These are phyloP conservation scores for Candida argentea DNA, from an alignment of 805 yeast species.

Conservation along the genomic window DNA sequence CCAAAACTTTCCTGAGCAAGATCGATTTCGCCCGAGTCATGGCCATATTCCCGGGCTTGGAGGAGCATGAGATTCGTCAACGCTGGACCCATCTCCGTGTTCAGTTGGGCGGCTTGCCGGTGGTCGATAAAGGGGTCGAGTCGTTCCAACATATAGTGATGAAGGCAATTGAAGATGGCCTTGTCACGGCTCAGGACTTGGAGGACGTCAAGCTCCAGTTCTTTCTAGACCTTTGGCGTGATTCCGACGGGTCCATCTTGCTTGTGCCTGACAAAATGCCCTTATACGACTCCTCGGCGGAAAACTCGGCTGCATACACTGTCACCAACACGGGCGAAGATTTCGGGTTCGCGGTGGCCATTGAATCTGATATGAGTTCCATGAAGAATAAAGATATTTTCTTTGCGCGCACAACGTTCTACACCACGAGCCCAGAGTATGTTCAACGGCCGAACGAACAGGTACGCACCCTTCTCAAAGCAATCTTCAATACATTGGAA, in stretches of 20 bases:
- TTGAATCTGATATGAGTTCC: constrained; percentile 45
- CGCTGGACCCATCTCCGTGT: constrained; percentile 66
- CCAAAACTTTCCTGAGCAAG: constrained; percentile 46
- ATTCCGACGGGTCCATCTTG: constrained; percentile 31
- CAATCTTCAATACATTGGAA: constrained; percentile 48
- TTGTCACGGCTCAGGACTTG: constrained; percentile 39
- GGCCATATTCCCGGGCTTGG: constrained; percentile 31
- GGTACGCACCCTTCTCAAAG: constrained; percentile 35
- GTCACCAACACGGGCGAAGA: constrained; percentile 23
- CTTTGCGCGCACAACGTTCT: constrained; percentile 37
- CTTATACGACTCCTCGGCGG: constrained; percentile 31
- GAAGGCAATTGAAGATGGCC: constrained; percentile 46
- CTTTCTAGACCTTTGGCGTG: constrained; percentile 58
- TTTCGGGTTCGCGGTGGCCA: constrained; percentile 12
- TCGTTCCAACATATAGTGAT: constrained; percentile 62
- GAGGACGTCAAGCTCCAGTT: constrained; percentile 39
- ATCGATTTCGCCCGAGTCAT: constrained; percentile 62
- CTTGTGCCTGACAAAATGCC: constrained; percentile 22
- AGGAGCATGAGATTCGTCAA: constrained; percentile 38
- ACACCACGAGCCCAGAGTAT: constrained; percentile 15
- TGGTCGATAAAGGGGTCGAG: constrained; percentile 51
- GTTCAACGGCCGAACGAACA: constrained; percentile 16
- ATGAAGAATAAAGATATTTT: constrained; percentile 62
- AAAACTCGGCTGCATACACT: constrained; percentile 38
- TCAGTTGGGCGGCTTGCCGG: constrained; percentile 30